Evolutionary conservation across 352 stramenopile species (phyloP), one percentile per base, ranked within the genome.

Genomic region (Phytophthora parvispora): DNA sequence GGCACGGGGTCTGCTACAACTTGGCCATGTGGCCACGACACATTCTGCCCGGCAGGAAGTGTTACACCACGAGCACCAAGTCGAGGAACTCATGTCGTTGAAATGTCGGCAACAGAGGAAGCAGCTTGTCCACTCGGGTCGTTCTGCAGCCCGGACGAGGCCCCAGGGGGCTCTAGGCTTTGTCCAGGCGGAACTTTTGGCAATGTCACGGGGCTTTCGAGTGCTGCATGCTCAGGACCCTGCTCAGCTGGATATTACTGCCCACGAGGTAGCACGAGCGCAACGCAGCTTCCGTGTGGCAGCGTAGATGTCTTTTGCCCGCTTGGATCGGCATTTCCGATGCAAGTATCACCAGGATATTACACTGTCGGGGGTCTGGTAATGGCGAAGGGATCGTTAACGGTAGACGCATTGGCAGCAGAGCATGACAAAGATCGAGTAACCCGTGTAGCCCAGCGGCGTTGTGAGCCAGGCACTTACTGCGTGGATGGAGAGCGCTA

Each of bases 161-260:
- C 75, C 69, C 20, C 50, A 60, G 24, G 81, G 53, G 13, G 40
- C 59, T 55, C 74, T 1, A 67, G 64, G 49, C 57, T 86, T 15
- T 95, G 87, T 64, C 83, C 82, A 7, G 62, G 67, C 18, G 89
- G 89, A 20, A 92, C 78, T 0, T 98, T 86, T 48, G 92, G 92
- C 9, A 77, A 81, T 27, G 54, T 38, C 8, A 62, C 49, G 1
- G 73, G 78, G 0, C 75, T 97, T n/a, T 28, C 51, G 3, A 77
- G 50, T 5, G 56, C 79, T 10, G 47, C 64, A 0, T 95, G 89
- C 27, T 82, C 80, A 15, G 89, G 82, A 0, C 32, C n/a, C 6
- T 96, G 87, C 56, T 49, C 64, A 15, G 54, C 63, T 16, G 89
- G 89, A 3, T 91, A 83, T 54, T 95, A 79, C 58, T 96, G 89